Percentiles rank a stretch among this genome's conserved stretches.
Evolutionary conservation across 805 yeast genomes (phyloP).

Genomic region (Yamadazyma phyllophila): DNA sequence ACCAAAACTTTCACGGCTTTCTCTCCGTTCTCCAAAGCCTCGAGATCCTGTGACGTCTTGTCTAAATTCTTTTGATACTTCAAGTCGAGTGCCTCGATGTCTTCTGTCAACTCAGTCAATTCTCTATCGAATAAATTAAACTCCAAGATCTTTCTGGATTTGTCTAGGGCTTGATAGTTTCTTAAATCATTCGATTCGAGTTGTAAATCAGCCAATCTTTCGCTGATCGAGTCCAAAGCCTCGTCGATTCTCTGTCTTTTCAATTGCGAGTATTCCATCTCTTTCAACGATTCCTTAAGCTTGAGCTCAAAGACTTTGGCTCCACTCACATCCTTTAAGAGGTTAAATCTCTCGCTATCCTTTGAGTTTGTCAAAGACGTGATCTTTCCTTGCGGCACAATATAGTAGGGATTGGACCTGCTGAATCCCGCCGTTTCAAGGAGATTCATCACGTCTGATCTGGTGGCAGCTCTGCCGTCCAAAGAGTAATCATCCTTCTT

Average conservation of each 20-base stretch:
- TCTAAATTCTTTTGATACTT: constrained; percentile 51
- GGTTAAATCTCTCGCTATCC: constrained; percentile 72
- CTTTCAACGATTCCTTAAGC: constrained; percentile 72
- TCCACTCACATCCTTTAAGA: constrained; percentile 92
- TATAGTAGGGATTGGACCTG: constrained; percentile 86
- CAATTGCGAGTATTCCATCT: constrained; percentile 69
- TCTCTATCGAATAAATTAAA: constrained; percentile 79
- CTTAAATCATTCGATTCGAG: constrained; percentile 75
- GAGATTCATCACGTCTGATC: constrained; percentile 75
- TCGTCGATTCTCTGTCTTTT: constrained; percentile 74
- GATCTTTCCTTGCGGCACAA: constrained; percentile 95
- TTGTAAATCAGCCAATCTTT: constrained; percentile 73
- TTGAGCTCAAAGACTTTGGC: constrained; percentile 86
- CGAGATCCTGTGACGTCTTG: constrained; percentile 52
- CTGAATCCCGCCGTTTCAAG: constrained; percentile 93
- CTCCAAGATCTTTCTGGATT: constrained; percentile 66
- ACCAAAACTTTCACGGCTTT: constrained; percentile 43
- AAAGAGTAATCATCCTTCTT: constrained; percentile 89
- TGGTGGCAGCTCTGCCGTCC: constrained; percentile 74
- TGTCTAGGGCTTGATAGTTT: constrained; percentile 65
- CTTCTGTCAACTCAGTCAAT: constrained; percentile 54
- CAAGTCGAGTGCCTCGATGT: constrained; percentile 59
- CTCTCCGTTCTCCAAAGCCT: constrained; percentile 63
- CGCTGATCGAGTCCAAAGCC: constrained; percentile 66
- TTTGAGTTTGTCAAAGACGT: constrained; percentile 86